These are phyloP conservation scores for Calonectria leucothoes DNA, from an alignment of 2,329 filamentous ascomycete genomes.

Conservation along the genomic window DNA sequence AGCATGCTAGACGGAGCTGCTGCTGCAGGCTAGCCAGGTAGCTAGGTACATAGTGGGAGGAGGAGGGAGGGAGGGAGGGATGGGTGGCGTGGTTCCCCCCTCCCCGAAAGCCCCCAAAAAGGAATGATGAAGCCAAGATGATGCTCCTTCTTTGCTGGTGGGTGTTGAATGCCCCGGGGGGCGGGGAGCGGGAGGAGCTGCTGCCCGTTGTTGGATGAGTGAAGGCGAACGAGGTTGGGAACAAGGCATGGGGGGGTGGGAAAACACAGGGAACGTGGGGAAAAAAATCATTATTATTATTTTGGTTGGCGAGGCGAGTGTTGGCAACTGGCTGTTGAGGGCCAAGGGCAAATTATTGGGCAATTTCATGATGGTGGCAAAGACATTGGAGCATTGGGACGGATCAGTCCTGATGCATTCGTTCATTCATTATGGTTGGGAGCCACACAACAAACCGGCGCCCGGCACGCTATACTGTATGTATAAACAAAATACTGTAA, in stretches of 20 bases:
- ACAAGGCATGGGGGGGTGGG: not conserved
- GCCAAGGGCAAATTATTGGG: not conserved
- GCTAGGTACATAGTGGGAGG: not conserved
- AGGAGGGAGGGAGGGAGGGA: not conserved
- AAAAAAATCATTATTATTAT: no score
- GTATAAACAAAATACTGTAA: conserved; percentile 13
- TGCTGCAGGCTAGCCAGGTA: no score
- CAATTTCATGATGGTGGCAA: conserved; percentile 17
- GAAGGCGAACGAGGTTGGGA: conserved; percentile 1
- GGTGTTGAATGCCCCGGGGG: conserved; percentile 1
- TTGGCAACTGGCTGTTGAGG: not conserved
- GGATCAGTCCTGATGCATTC: conserved; percentile 16
- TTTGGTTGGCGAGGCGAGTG: not conserved
- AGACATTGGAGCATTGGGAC: not conserved
- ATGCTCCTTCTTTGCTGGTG: conserved; percentile 1
- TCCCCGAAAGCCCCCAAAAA: not conserved
- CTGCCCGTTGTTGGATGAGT: not conserved
- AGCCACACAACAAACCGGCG: conserved; percentile 16
- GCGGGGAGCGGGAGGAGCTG: no score
- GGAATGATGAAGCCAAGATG: not conserved
- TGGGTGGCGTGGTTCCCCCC: conserved; percentile 1
- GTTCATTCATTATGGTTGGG: conserved; percentile 16
- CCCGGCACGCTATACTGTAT: conserved; percentile 14
- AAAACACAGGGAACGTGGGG: not conserved
- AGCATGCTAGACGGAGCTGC: not conserved